phyloP scores from a whole-genome alignment of 1,139 yeast species.

The Spathaspora sp. region DNA sequence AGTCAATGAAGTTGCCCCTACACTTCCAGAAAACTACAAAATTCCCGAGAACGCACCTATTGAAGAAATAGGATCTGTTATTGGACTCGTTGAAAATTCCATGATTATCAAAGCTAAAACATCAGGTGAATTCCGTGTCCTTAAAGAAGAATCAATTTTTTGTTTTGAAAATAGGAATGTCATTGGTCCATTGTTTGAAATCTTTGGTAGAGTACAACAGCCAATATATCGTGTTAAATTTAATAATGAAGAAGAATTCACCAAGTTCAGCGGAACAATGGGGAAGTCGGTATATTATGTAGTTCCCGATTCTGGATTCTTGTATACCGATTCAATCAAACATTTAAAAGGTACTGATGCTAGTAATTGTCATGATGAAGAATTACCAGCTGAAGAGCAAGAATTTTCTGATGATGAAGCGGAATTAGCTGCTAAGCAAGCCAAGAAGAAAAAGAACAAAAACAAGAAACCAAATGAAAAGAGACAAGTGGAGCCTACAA shows the following conservation, averaged over 20 bases:
- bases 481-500: constrained; percentile 5
- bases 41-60: constrained; percentile 63
- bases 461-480: constrained; percentile 24
- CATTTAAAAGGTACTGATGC: constrained; percentile 88
- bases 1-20: constrained; percentile 60
- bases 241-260: constrained; percentile 51
- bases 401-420: constrained; percentile 93
- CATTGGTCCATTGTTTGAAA: constrained; percentile 84
- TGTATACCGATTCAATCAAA: constrained; percentile 72
- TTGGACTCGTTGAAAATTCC: constrained; percentile 69
- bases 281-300: constrained; percentile 73
- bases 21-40: constrained; percentile 64
- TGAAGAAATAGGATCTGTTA: constrained; percentile 70
- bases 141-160: constrained; percentile 78
- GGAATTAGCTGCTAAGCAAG: constrained; percentile 62
- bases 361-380: constrained; percentile 92
- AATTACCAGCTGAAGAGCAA: constrained; percentile 86
- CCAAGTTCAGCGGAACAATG: constrained; percentile 40
- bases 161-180: constrained; percentile 72
- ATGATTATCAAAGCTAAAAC: constrained; percentile 70
- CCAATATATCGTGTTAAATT: constrained; percentile 82
- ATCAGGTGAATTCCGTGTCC: constrained; percentile 83
- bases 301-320: constrained; percentile 76
- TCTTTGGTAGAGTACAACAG: constrained; percentile 84
- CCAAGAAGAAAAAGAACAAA: constrained; percentile 53